phyloP scores from a whole-genome alignment of 2,329 filamentous ascomycete species.

The Taxawa tesnikishii region DNA sequence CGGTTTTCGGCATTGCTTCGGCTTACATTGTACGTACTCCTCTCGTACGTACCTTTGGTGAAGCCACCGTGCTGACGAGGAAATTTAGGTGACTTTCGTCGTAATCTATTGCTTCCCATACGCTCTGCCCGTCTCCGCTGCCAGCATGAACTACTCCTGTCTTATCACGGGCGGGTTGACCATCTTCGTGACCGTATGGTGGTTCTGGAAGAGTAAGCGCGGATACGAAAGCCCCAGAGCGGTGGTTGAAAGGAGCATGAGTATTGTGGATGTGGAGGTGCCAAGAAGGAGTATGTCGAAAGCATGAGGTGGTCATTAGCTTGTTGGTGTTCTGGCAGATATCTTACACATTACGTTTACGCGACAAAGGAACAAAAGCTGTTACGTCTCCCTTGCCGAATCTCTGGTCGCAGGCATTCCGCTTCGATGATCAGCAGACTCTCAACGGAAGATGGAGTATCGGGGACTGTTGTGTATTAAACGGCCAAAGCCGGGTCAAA shows the following conservation, averaged over 20 bases:
- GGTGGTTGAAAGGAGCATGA: background rate
- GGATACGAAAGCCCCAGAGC: conserved; percentile 21
- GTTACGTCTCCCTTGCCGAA: no score
- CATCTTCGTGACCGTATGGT: conserved; percentile 23
- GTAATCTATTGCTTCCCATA: background rate
- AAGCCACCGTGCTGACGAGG: background rate
- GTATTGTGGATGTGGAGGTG: no score
- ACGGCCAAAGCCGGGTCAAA: no score
- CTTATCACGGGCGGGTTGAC: conserved; percentile 24
- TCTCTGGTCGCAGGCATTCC: no score
- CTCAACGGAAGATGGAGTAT: no score
- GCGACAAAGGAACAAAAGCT: no score
- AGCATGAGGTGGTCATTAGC: no score
- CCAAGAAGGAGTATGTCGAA: no score
- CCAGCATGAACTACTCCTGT: conserved; percentile 31
- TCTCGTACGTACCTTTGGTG: background rate
- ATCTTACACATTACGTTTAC: no score
- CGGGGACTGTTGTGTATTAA: no score
- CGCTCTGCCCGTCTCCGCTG: conserved; percentile 14
- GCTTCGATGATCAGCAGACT: no score
- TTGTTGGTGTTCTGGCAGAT: no score
- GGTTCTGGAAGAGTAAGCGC: conserved; percentile 20
- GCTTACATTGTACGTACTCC: conserved; percentile 40
- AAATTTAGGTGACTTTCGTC: background rate
- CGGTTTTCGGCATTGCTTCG: conserved; percentile 39